Evolutionary conservation across 2,329 filamentous ascomycete genomes (phyloP), one percentile per base, ranked within the genome.

Genomic region (Stylonectria norvegica): DNA sequence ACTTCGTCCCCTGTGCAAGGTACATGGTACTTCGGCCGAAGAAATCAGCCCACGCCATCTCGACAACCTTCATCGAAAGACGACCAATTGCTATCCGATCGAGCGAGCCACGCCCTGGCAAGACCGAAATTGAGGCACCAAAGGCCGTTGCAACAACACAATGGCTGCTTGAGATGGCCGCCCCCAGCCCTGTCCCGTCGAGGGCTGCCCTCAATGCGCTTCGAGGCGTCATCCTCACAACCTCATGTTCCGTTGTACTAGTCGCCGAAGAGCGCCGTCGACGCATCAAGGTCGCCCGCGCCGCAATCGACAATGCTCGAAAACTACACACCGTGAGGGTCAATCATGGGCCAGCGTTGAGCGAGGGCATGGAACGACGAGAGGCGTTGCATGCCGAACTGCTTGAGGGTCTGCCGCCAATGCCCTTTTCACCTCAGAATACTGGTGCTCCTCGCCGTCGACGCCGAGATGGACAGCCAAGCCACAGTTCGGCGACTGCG

Each of bases 261-360:
- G 63, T 80, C 40, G 67, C 76, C 42, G 76, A 80, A 59, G 76
- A 80, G 58, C 73, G 75, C 34, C 69, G 76, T 43, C 72, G 74
- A 42, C 71, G 75, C 18, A 72, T 79, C 45, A 71, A 72, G 39
- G 65, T 75, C 31, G 68, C 74, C 22, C 66, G 66, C 31, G 64
- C 71, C 15, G 71, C 73, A 12, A 65, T 76, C 23, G 66, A 73
- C 4, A 79, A 79, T 64, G 73, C 71, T 16, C 64, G 72, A 39
- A 76, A 69, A 41, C 55, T 79, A 8, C 75, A 70, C 41, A 66
- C 65, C 4, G 62, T 59, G 34, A 59, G 62, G 44, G 58, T 48
- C 19, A 57, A 57, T 19, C 58, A 58, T 18, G 58, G 56, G 14
- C 54, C 62, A 5, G 52, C 56, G 19, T 42, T 61, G 34, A 51